A percentile compares a stretch with the other conserved stretches of the same genome.
These are phyloP conservation scores for Termitomyces sp. DNA, from an alignment of 768 basidiomycete genomes.

Conservation along the genomic window DNA sequence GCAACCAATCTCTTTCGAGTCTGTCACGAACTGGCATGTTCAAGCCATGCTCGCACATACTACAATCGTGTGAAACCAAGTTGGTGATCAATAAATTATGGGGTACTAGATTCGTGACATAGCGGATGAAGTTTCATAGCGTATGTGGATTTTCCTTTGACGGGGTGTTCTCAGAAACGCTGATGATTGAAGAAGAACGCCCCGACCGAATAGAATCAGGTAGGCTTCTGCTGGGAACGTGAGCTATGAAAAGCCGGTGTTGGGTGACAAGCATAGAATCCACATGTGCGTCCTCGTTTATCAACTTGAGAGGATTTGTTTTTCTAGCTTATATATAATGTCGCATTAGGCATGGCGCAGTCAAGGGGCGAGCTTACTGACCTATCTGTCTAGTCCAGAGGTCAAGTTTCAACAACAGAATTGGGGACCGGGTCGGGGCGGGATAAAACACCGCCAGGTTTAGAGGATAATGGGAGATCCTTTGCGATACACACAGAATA, in stretches of 20 bases:
- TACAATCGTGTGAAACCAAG: background rate
- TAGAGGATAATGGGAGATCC: conserved; percentile 7
- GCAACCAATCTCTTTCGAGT: background rate
- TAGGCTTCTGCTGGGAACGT: too few species aligned
- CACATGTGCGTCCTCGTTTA: too few species aligned
- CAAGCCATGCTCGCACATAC: background rate
- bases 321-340: background rate
- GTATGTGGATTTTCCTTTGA: background rate
- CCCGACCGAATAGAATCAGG: background rate
- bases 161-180: background rate
- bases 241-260: too few species aligned
- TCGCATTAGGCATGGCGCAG: background rate
- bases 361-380: too few species aligned
- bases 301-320: too few species aligned
- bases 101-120: too few species aligned
- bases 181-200: background rate
- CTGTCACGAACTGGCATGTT: too few species aligned
- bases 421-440: background rate
- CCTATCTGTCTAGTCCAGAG: background rate
- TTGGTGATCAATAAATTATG: background rate
- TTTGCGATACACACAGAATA: background rate
- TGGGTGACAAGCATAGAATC: too few species aligned
- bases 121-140: background rate
- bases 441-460: background rate
- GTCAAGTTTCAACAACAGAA: background rate